Conservation (phyloP, 164 flowering plant species). For the Liquidambar formosana region DNA sequence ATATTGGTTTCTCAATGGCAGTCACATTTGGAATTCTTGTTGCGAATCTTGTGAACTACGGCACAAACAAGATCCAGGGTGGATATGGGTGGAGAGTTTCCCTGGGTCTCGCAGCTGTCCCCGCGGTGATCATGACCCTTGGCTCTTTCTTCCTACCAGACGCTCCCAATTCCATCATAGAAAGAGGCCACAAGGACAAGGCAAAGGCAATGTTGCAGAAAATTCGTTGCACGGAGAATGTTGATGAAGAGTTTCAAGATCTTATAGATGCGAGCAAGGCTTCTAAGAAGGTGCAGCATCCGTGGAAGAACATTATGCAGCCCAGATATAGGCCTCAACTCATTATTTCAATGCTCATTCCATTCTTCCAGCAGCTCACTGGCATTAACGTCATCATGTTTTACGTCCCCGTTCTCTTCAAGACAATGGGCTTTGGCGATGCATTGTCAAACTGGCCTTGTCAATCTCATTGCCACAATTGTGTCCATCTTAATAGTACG, state of each 20-base stretch:
- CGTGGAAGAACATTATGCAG: slow-evolving; percentile 22
- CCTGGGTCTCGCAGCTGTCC: slow-evolving; percentile 24
- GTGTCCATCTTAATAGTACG: slow-evolving; percentile 30
- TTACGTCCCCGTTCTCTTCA: slow-evolving; percentile 43
- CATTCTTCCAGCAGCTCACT: slow-evolving; percentile 44
- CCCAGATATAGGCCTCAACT: slow-evolving; percentile 38
- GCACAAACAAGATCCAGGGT: slow-evolving; percentile 10
- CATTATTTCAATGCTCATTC: slow-evolving; percentile 25
- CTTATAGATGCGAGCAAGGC: slow-evolving; percentile 31
- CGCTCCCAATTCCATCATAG: slow-evolving; percentile 28
- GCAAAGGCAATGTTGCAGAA: slow-evolving; percentile 11
- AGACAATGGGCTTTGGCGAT: slow-evolving; percentile 32
- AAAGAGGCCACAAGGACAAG: slow-evolving; percentile 14
- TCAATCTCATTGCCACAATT: slow-evolving; percentile 21
- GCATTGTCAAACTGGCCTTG: slow-evolving; percentile 14
- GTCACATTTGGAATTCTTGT: slow-evolving; percentile 28
- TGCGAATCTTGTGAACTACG: slow-evolving; percentile 25
- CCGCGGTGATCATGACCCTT: slow-evolving; percentile 17
- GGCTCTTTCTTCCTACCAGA: slow-evolving; percentile 19
- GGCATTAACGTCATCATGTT: slow-evolving; percentile 48
- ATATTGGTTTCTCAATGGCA: slow-evolving; percentile 25
- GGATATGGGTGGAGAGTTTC: slow-evolving; percentile 31
- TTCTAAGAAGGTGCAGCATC: slow-evolving; percentile 23
- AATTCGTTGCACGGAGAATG: slow-evolving; percentile 28
- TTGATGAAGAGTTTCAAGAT: slow-evolving; percentile 33